A percentile compares a stretch with the other conserved stretches of the same genome.
These are phyloP conservation scores for Glycine soja DNA, from an alignment of 306 rosid species.

Conservation along the genomic window DNA sequence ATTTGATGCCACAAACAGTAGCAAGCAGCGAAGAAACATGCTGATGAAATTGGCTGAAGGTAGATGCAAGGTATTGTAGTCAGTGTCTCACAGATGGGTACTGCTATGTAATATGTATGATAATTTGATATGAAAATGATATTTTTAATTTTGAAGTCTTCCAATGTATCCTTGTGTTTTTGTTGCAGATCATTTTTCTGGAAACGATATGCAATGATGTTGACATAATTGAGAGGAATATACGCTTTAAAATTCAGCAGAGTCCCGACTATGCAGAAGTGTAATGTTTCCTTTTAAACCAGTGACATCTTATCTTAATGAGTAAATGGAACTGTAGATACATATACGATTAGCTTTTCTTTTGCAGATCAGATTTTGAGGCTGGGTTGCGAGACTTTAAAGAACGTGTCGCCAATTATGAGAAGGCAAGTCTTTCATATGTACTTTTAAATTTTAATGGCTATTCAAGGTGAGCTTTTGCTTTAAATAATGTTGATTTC, in stretches of 20 bases:
- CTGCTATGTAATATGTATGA: constrained; percentile 41
- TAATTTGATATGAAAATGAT: constrained; percentile 23
- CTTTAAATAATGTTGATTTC: constrained; percentile 38
- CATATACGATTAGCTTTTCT: constrained; percentile 44
- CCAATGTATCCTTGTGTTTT: constrained; percentile 37
- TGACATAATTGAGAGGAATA: constrained; percentile 90
- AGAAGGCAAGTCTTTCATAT: constrained; percentile 60
- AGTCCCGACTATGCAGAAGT: constrained; percentile 98
- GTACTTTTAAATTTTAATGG: constrained; percentile 39
- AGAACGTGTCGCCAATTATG: constrained; percentile 84
- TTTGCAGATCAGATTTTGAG: constrained; percentile 89
- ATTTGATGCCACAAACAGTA: constrained; percentile 98
- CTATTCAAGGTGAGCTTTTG: constrained; percentile 41
- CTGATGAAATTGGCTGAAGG: constrained; percentile 98
- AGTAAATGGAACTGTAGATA: constrained; percentile 17
- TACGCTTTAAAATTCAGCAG: constrained; percentile 95
- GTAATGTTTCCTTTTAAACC: constrained; percentile 64
- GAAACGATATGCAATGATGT: constrained; percentile 97
- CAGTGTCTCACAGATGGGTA: constrained; percentile 28
- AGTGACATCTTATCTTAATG: constrained; percentile 40
- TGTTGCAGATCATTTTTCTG: constrained; percentile 90
- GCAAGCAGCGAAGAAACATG: constrained; percentile 83
- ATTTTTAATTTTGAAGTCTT: constrained; percentile 30
- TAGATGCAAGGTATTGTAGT: constrained; percentile 86
- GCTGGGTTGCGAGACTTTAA: constrained; percentile 90